Base-by-base conservation (phyloP, 1,139 yeast genomes). In the Candida smagusa region DNA sequence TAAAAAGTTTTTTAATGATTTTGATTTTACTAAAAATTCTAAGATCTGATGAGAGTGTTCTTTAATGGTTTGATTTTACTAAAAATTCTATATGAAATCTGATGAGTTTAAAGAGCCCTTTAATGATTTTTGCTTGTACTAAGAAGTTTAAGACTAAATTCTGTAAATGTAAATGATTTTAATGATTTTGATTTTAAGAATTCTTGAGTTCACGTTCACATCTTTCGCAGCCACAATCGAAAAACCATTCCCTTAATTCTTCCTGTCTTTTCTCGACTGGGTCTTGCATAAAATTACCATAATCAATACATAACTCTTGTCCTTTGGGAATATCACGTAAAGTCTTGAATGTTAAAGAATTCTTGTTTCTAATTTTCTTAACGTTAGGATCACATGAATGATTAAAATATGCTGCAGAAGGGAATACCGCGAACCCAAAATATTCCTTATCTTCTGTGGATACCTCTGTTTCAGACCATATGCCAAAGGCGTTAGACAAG, bases 401-500 rank as follows among this genome's bases (percentile, higher is more conserved):
- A 50, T 83, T 83, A 65, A 83, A 83, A 49, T 68, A 82, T 1
- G 89, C 82, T 0, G 84, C 87, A 12, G 75, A 70, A 0, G 89
- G 86, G 43, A 70, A 79, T 2, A 83, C 69, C n/a, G 78, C 74
- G 47, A 79, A 79, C 0, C 90, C 90, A 36, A 81, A 66, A 48
- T 77, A 81, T 50, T 83, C 90, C 40, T 74, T 70, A 33, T 77
- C 79, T 34, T 65, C 75, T 9, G 61, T 47, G 45, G 65, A 53
- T 33, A 53, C 49, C 1, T 57, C 51, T 3, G 58, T 48, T 3
- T 56, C 50, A 32, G 84, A 79, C 87, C 90, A 81, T 12, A 81
- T 78, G 0, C 89, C 89, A 59, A 83, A 83, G 0, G 89, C 83
- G 52, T 83, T 83, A n/a, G 85, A 83, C 27, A 81, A 72, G 44